Conservation (phyloP, 345 rosid species). For the Clarkia xantiana region DNA sequence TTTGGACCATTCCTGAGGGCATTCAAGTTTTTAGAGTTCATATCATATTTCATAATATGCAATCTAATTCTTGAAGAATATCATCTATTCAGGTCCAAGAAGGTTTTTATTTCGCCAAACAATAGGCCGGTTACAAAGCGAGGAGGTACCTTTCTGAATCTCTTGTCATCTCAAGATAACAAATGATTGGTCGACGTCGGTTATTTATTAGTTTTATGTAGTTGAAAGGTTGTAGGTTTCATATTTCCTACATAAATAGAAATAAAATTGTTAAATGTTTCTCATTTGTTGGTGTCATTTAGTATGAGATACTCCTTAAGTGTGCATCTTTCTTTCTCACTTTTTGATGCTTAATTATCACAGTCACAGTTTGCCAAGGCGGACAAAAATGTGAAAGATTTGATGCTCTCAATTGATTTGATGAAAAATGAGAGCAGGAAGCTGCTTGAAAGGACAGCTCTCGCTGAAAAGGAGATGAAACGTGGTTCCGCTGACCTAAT, state of each 20-base stretch:
- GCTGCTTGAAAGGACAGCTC: constrained; percentile 75
- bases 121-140: constrained; percentile 67
- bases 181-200: too few relatives aligned
- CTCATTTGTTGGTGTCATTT: too few relatives aligned
- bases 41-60: not conserved
- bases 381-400: constrained; percentile 67
- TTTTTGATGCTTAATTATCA: constrained; percentile 9
- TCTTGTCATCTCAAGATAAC: not conserved
- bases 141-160: constrained; percentile 48
- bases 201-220: too few relatives aligned
- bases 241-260: not conserved
- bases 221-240: too few relatives aligned
- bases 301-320: not conserved
- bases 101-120: constrained; percentile 67
- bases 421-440: constrained; percentile 81
- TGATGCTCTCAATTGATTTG: constrained; percentile 58
- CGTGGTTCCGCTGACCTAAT: constrained; percentile 58
- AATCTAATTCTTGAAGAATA: constrained; percentile 8
- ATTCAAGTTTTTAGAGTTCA: not conserved
- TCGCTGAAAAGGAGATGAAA: constrained; percentile 79
- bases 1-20: not conserved
- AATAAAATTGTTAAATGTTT: too few relatives aligned
- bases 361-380: constrained; percentile 69
- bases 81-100: constrained; percentile 54
- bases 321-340: constrained; percentile 2